Evolutionary conservation across 2,329 filamentous ascomycete species (phyloP).

Genomic region (Tolypocladium cylindrosporum): DNA sequence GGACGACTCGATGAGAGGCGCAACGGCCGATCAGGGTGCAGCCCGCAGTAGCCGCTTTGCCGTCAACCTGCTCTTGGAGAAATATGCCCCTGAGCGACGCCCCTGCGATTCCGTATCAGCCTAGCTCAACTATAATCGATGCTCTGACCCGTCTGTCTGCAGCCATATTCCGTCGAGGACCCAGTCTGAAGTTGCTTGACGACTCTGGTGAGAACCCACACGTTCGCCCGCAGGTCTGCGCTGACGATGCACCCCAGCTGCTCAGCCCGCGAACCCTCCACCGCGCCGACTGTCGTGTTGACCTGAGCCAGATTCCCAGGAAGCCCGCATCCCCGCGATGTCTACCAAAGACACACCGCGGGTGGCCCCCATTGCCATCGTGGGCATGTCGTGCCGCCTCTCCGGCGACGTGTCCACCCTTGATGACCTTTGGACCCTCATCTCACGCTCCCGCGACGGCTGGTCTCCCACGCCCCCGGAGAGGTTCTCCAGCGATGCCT

Average conservation of each 20-base stretch:
- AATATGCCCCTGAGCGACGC: too few relatives aligned
- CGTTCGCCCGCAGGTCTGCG: background rate
- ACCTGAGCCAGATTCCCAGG: background rate
- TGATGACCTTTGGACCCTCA: constrained; percentile 34
- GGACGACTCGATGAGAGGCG: too few relatives aligned
- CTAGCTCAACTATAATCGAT: background rate
- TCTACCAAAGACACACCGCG: background rate
- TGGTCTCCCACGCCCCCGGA: constrained; percentile 32
- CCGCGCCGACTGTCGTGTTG: background rate
- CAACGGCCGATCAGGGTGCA: too few relatives aligned
- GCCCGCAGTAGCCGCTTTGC: too few relatives aligned
- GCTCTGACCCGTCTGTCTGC: background rate
- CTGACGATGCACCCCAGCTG: background rate
- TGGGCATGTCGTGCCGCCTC: constrained; percentile 37
- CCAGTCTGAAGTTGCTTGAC: background rate
- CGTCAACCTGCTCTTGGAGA: too few relatives aligned
- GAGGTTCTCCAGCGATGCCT: constrained; percentile 33
- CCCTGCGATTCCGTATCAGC: too few relatives aligned
- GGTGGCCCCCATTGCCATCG: constrained; percentile 29
- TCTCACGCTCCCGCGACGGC: constrained; percentile 27
- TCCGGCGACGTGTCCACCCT: constrained; percentile 31
- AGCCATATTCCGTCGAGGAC: background rate
- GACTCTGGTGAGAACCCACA: background rate
- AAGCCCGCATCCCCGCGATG: background rate
- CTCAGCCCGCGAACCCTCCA: background rate